A percentile compares a stretch with the other conserved stretches of the same genome.
Evolutionary conservation across 495 filamentous ascomycete genomes (phyloP).

Genomic region (Wilcoxina mikolae): DNA sequence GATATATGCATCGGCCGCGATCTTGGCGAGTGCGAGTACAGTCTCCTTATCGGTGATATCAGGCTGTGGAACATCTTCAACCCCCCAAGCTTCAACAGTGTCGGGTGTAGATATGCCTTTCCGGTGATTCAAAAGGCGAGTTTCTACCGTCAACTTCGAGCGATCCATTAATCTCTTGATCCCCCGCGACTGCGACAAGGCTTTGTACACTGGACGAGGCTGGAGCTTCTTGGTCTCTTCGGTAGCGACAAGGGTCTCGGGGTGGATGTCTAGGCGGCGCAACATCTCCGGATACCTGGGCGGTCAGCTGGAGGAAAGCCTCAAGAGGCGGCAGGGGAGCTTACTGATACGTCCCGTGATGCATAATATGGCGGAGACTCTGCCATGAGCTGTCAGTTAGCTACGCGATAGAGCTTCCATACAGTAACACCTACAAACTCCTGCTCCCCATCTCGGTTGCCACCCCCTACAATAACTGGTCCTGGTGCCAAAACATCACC

Average conservation of each 20-base stretch:
- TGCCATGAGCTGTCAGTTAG: constrained; percentile 1
- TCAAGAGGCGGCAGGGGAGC: background rate
- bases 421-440: constrained; percentile 1
- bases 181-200: constrained; percentile 44
- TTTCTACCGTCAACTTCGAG: constrained; percentile 56
- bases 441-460: background rate
- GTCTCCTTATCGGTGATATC: constrained; percentile 78
- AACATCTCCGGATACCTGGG: constrained; percentile 55
- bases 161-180: constrained; percentile 77
- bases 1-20: constrained; percentile 82
- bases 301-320: background rate
- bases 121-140: constrained; percentile 52
- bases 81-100: constrained; percentile 56
- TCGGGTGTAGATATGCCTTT: constrained; percentile 41
- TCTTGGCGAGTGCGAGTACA: constrained; percentile 65
- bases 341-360: constrained; percentile 53
- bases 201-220: constrained; percentile 27
- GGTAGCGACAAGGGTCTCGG: constrained; percentile 50
- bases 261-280: constrained; percentile 53
- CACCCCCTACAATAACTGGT: constrained; percentile 1
- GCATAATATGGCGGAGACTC: constrained; percentile 68
- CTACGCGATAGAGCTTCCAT: constrained; percentile 1
- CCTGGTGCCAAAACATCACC: constrained; percentile 5
- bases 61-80: constrained; percentile 63
- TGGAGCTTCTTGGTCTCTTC: constrained; percentile 40